These are phyloP conservation scores for Candida arabinofermentans DNA, from an alignment of 805 yeast genomes.

Conservation along the genomic window DNA sequence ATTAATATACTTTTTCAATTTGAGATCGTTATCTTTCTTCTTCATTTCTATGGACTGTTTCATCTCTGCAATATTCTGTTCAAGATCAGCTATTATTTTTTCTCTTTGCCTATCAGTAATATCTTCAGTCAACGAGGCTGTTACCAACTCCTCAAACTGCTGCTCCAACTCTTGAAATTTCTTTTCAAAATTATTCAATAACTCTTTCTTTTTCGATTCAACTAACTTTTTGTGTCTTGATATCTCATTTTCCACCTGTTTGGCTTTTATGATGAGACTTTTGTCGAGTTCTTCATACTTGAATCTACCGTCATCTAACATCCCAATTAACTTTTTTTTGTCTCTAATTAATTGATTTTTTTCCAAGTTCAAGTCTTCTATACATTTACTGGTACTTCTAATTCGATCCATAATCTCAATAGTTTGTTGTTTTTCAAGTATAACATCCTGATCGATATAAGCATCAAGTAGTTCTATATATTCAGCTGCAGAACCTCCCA, in stretches of 20 bases:
- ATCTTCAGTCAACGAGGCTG: slow-evolving; percentile 26
- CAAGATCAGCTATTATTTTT: slow-evolving; percentile 23
- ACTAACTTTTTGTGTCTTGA: slow-evolving; percentile 22
- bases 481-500: slow-evolving; percentile 9
- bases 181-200: slow-evolving; percentile 11
- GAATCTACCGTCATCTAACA: slow-evolving; percentile 13
- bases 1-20: slow-evolving; percentile 4
- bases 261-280: slow-evolving; percentile 15
- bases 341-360: slow-evolving; percentile 19
- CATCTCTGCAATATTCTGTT: slow-evolving; percentile 26
- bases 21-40: slow-evolving; percentile 6
- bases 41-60: slow-evolving; percentile 19
- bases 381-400: slow-evolving; percentile 10
- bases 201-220: slow-evolving; percentile 33
- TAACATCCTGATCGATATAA: slow-evolving; percentile 21
- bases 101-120: slow-evolving; percentile 27
- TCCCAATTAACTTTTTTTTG: slow-evolving; percentile 11
- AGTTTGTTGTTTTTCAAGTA: slow-evolving; percentile 21
- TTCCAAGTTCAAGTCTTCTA: slow-evolving; percentile 18
- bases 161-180: slow-evolving; percentile 18
- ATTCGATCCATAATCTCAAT: slow-evolving; percentile 13
- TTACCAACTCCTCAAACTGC: slow-evolving; percentile 18
- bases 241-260: slow-evolving; percentile 21
- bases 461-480: slow-evolving; percentile 21
- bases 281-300: slow-evolving; percentile 18